phyloP scores from a whole-genome alignment of 768 basidiomycete species.

The Leccinellum luteum region DNA sequence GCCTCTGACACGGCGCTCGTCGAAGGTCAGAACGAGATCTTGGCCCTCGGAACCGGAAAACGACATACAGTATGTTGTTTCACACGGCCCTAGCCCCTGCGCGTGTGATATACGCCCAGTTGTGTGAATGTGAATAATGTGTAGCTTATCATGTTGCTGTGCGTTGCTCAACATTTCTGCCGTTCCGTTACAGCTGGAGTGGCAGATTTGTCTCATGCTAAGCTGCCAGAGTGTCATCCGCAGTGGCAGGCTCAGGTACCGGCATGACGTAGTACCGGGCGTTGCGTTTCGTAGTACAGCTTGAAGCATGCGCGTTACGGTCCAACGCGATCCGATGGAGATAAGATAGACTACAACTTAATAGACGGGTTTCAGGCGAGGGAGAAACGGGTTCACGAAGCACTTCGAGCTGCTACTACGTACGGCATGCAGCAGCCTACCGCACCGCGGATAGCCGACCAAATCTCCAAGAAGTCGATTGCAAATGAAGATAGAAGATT shows the following conservation, averaged over 20 bases:
- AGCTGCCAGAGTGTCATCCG: conserved; percentile 4
- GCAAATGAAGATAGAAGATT: conserved; percentile 13
- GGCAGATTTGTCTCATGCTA: neutral
- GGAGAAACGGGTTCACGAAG: neutral
- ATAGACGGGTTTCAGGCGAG: conserved; percentile 12
- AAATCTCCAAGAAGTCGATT: conserved; percentile 16
- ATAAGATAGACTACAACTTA: conserved; percentile 5
- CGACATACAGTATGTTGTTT: neutral
- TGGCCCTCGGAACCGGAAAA: conserved; percentile 25
- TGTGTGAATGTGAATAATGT: neutral
- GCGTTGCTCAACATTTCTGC: neutral
- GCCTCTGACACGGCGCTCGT: conserved; percentile 8
- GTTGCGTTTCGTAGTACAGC: neutral
- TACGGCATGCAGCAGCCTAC: conserved; percentile 1
- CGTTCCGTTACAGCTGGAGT: neutral
- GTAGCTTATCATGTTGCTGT: neutral
- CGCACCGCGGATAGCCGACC: conserved; percentile 25
- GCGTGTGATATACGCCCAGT: conserved; percentile 7
- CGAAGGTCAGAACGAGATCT: conserved; percentile 8
- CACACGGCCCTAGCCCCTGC: conserved; percentile 4
- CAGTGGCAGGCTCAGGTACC: conserved; percentile 1
- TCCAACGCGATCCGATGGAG: neutral
- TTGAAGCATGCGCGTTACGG: neutral
- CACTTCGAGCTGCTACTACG: neutral
- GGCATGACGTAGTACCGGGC: neutral